Evolutionary conservation across 352 stramenopile species (phyloP), one percentile per base, ranked within the genome.

Genomic region (Phytopythium kandeliae): DNA sequence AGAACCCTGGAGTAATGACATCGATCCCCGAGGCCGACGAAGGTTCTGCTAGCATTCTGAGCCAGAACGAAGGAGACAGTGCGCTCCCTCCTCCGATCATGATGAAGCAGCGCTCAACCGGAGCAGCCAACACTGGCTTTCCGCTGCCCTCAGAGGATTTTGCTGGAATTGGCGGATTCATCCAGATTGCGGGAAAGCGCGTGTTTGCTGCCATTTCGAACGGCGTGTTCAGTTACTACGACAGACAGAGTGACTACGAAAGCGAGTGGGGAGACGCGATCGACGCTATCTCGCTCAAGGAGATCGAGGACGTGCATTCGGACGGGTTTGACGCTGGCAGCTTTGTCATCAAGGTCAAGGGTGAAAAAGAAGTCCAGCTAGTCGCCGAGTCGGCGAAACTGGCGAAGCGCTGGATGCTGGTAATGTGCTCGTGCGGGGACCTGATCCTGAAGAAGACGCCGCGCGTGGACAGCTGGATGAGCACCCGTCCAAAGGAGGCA

Each of bases 201-300:
- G 78, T 90, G 4, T 95, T 89, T 55, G 82, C 81, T 0, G 71
- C 78, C 2, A 95, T 95, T 33, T 79, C 80, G 1, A 87, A 79
- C 34, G 82, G 82, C n/a, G 74, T 95, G 10, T 90, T 95, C 51
- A 86, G 81, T 31, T 95, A 92, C 56, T 95, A 92, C 45, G 82
- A 86, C n/a, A 75, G 76, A 1, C 75, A 91, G 31, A 77, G 85
- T 36, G 81, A 92, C 52, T 81, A 87, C 33, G 70, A 87, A 52
- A 85, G 80, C 48, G 81, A 95, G 41, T 95, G 84, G 84, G 84
- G 84, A 0, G 79, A 95, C 33, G 77, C 81, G 10, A 75, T 95
- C 31, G 80, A 92, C 47, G 81, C 84, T 1, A 90, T 95, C 28
- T 82, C 78, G 5, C 62, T 95, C 9, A 82, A 82, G 51, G 65